These are phyloP conservation scores for Coriaria nepalensis DNA, from an alignment of 306 rosid genomes.

Conservation along the genomic window DNA sequence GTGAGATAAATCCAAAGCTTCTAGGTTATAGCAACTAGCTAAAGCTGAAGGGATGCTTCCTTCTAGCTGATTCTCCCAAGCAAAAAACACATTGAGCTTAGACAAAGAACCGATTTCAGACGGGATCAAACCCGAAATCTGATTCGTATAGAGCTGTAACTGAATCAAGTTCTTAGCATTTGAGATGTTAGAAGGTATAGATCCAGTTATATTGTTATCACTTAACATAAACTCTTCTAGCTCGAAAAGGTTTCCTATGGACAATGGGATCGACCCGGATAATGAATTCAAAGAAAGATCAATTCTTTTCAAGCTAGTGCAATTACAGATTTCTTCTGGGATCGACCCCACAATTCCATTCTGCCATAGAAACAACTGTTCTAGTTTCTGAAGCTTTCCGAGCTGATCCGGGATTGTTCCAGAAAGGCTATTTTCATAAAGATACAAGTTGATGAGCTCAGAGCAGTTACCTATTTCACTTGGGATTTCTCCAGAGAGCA, in stretches of 20 bases:
- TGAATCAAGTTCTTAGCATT: conserved; percentile 52
- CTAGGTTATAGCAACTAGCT: conserved; percentile 44
- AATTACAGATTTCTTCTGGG: conserved; percentile 75
- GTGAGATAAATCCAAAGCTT: conserved; percentile 71
- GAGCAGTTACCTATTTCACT: conserved; percentile 76
- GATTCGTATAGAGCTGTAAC: conserved; percentile 79
- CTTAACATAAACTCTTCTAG: conserved; percentile 90
- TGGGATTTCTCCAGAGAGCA: conserved; percentile 92
- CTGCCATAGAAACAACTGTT: conserved; percentile 72
- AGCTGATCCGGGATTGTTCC: conserved; percentile 73
- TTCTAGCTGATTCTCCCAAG: conserved; percentile 89
- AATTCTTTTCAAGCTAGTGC: conserved; percentile 58
- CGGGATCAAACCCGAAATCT: conserved; percentile 86
- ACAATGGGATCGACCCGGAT: conserved; percentile 70
- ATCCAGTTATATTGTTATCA: conserved; percentile 75
- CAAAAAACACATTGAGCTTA: conserved; percentile 55
- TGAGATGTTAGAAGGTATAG: conserved; percentile 63
- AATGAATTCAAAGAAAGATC: conserved; percentile 79
- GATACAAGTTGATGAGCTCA: conserved; percentile 63
- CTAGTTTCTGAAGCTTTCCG: conserved; percentile 67
- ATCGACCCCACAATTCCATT: conserved; percentile 60
- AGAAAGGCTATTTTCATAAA: conserved; percentile 70
- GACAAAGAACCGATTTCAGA: conserved; percentile 52
- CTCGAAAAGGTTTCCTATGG: conserved; percentile 35
- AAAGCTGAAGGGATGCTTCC: conserved; percentile 75